These are phyloP conservation scores for Moricandia arvensis DNA, from an alignment of 345 rosid genomes.

Conservation along the genomic window DNA sequence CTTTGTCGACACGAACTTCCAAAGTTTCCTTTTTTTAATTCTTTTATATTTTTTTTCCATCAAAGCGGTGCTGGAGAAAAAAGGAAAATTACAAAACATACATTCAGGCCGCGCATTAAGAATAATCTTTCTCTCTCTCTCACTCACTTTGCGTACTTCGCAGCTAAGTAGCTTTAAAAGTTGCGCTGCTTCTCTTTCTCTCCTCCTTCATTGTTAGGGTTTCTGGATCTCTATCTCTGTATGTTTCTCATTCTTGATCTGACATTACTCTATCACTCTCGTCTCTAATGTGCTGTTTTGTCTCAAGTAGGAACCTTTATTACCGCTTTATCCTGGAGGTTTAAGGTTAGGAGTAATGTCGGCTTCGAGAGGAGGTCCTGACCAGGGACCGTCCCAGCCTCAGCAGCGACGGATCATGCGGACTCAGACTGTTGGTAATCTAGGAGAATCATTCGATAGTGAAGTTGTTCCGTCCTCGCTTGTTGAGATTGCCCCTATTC, in stretches of 20 bases:
- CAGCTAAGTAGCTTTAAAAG: slow-evolving; percentile 51
- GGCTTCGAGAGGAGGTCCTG: slow-evolving; percentile 51
- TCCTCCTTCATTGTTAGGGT: slow-evolving; percentile 35
- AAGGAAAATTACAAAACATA: slow-evolving; percentile 1
- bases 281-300: neutral
- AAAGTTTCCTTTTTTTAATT: neutral
- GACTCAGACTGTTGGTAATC: slow-evolving; percentile 93
- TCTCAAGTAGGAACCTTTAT: neutral
- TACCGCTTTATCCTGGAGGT: slow-evolving; percentile 25
- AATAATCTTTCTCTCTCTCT: neutral
- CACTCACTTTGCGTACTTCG: slow-evolving; percentile 41
- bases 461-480: slow-evolving; percentile 98
- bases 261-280: neutral
- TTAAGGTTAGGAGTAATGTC: slow-evolving; percentile 43
- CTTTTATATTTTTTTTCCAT: neutral
- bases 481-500: slow-evolving; percentile 94
- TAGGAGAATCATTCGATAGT: slow-evolving; percentile 92
- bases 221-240: slow-evolving; percentile 25
- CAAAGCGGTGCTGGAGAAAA: slow-evolving; percentile 10
- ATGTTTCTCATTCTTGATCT: slow-evolving; percentile 6
- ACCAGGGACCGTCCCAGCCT: slow-evolving; percentile 46
- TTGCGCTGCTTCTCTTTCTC: slow-evolving; percentile 18
- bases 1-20: slow-evolving; percentile 17
- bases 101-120: neutral
- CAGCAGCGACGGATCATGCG: slow-evolving; percentile 61